Percentiles rank a stretch among this genome's conserved stretches.
Conservation (phyloP, 345 rosid species). For the Alliaria petiolata region DNA sequence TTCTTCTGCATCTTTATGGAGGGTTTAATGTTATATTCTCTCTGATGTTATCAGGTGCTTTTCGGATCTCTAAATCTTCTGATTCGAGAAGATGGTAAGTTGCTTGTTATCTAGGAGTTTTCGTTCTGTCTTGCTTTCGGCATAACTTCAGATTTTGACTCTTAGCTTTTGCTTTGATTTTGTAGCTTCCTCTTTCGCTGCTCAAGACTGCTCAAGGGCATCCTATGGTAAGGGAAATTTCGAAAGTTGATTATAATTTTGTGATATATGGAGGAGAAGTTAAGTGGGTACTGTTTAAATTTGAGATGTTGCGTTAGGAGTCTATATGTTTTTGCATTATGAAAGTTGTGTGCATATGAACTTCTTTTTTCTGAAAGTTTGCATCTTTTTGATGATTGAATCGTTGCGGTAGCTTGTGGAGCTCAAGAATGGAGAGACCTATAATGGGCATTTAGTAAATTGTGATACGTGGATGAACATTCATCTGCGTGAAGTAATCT, state of each 20-base stretch:
- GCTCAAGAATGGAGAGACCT: constrained; percentile 96
- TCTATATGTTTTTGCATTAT: not conserved
- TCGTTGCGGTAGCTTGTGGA: constrained; percentile 68
- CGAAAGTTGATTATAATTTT: not conserved
- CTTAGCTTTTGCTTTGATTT: not conserved
- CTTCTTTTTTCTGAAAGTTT: not conserved
- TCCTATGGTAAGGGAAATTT: constrained; percentile 23
- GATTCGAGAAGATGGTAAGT: constrained; percentile 29
- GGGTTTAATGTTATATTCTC: not conserved
- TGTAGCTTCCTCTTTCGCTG: constrained; percentile 30
- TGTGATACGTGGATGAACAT: constrained; percentile 99
- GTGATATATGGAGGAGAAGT: not conserved
- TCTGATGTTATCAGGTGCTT: constrained; percentile 6
- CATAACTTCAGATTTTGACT: not conserved
- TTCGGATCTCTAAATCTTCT: not conserved
- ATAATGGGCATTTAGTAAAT: constrained; percentile 94
- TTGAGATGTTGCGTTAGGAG: not conserved
- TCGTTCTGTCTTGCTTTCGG: not conserved
- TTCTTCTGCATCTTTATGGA: not conserved
- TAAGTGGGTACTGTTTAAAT: not conserved
- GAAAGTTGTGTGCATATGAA: not conserved
- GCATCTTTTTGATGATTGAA: constrained; percentile 7
- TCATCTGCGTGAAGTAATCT: constrained; percentile 97
- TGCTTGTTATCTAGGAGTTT: not conserved
- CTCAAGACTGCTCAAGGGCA: constrained; percentile 38